Evolutionary conservation across 2,329 filamentous ascomycete genomes (phyloP).

Genomic region (Cercospora sesami): DNA sequence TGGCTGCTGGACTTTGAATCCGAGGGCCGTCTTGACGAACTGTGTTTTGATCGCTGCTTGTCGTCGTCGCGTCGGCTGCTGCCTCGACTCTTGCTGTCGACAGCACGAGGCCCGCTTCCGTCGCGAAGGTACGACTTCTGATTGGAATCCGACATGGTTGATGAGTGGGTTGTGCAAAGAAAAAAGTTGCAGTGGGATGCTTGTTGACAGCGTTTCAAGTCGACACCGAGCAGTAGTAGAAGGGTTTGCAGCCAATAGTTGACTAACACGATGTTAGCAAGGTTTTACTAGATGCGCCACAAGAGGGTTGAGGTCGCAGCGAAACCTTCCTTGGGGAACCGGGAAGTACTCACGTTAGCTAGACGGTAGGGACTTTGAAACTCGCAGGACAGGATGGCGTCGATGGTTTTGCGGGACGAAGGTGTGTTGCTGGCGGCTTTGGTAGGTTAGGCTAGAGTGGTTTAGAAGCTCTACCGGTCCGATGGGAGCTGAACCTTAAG

Average conservation of each 20-base stretch:
- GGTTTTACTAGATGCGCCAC: constrained; percentile 19
- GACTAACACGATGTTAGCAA: constrained; percentile 15
- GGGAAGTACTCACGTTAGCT: constrained; percentile 19
- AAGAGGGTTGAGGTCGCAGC: constrained; percentile 11
- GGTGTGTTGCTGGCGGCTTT: constrained; percentile 22
- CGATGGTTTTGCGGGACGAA: constrained; percentile 15
- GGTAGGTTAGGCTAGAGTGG: constrained; percentile 21
- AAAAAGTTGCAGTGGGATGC: constrained; percentile 14
- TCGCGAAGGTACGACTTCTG: constrained; percentile 34
- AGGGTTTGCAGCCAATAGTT: constrained; percentile 13
- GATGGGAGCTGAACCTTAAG: constrained; percentile 23
- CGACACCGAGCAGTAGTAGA: constrained; percentile 11
- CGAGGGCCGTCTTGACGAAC: constrained; percentile 26
- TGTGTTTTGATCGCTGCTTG: constrained; percentile 28
- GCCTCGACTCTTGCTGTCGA: constrained; percentile 30
- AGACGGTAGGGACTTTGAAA: constrained; percentile 28
- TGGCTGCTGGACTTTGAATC: constrained; percentile 33
- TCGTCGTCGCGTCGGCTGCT: constrained; percentile 31
- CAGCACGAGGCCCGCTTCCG: constrained; percentile 33
- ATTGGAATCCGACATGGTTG: constrained; percentile 30
- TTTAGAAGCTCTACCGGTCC: constrained; percentile 22
- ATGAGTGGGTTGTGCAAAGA: constrained; percentile 10
- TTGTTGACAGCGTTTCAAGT: constrained; percentile 21
- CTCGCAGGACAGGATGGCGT: constrained; percentile 16
- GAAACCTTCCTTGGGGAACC: constrained; percentile 4